These are phyloP conservation scores for Talaromyces sp. DNA, from an alignment of 2,329 filamentous ascomycete genomes.

Conservation along the genomic window DNA sequence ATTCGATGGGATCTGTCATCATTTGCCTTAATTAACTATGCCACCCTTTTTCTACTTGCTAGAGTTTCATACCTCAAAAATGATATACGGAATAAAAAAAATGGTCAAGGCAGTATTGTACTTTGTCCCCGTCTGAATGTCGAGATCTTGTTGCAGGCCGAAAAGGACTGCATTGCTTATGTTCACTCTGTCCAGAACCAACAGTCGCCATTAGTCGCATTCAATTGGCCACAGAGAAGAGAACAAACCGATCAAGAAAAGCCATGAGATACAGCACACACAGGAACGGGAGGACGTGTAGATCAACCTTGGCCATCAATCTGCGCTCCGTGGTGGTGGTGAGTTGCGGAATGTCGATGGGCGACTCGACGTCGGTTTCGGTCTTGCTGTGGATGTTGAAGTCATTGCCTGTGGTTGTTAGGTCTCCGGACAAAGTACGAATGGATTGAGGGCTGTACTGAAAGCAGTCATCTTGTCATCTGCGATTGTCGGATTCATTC, in stretches of 20 bases:
- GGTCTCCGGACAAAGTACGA: not conserved
- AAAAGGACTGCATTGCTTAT: conserved; percentile 74
- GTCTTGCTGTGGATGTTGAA: not conserved
- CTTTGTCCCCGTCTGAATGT: conserved; percentile 51
- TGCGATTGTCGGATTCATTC: not conserved
- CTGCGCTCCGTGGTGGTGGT: conserved; percentile 52
- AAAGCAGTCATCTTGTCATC: not conserved
- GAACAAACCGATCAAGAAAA: conserved; percentile 56
- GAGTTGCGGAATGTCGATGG: conserved; percentile 10
- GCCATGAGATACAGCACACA: conserved; percentile 69
- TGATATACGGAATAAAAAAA: conserved; percentile 75
- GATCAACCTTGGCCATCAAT: conserved; percentile 67
- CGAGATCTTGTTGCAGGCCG: conserved; percentile 60
- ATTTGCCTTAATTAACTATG: not conserved
- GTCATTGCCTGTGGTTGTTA: not conserved
- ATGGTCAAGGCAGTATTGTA: conserved; percentile 76
- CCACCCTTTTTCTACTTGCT: not conserved
- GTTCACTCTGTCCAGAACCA: conserved; percentile 57
- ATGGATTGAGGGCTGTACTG: not conserved
- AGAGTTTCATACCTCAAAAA: conserved; percentile 38
- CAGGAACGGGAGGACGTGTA: conserved; percentile 68
- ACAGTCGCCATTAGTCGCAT: conserved; percentile 6
- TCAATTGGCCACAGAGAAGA: not conserved
- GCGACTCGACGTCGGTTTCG: conserved; percentile 1
- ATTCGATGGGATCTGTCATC: conserved; percentile 65